These are phyloP conservation scores for Leishmania braziliensis DNA, from an alignment of 208 protist species.

Conservation along the genomic window DNA sequence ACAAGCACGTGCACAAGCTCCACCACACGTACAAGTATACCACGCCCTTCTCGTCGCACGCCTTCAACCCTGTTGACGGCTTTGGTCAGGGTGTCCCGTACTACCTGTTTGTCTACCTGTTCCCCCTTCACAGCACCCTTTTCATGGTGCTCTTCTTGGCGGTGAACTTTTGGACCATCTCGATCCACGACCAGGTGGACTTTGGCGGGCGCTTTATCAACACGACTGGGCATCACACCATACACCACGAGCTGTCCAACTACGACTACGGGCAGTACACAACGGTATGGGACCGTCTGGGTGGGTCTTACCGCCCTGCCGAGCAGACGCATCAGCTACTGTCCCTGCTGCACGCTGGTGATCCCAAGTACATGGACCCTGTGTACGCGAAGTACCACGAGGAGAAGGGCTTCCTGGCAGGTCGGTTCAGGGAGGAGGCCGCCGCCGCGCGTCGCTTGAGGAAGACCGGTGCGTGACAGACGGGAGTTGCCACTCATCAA, in stretches of 20 bases:
- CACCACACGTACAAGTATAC: slow-evolving; percentile 92
- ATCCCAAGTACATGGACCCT: slow-evolving; percentile 45
- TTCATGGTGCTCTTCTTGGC: slow-evolving; percentile 89
- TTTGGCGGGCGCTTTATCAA: slow-evolving; percentile 82
- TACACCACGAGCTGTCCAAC: slow-evolving; percentile 93
- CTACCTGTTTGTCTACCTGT: slow-evolving; percentile 91
- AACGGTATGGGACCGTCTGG: slow-evolving; percentile 93
- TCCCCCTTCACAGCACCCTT: slow-evolving; percentile 88
- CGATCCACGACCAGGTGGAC: slow-evolving; percentile 93
- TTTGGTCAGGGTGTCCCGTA: slow-evolving; percentile 93
- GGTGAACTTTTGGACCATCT: slow-evolving; percentile 96
- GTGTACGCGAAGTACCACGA: slow-evolving; percentile 55
- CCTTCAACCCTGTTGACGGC: slow-evolving; percentile 94
- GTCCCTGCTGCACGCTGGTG: slow-evolving; percentile 22
- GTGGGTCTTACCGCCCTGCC: slow-evolving; percentile 82
- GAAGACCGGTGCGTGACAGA: slow-evolving; percentile 9
- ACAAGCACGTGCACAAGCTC: slow-evolving; percentile 91
- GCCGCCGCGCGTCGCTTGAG: slow-evolving; percentile 16
- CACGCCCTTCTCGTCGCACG: slow-evolving; percentile 91
- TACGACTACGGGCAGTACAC: slow-evolving; percentile 96
- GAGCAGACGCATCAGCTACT: slow-evolving; percentile 72
- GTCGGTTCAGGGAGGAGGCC: slow-evolving; percentile 52
- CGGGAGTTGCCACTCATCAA: not conserved
- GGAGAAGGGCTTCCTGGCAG: slow-evolving; percentile 52
- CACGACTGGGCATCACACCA: slow-evolving; percentile 91